phyloP scores from a whole-genome alignment of 495 filamentous ascomycete species.

The Aspergillus funiculosus region DNA sequence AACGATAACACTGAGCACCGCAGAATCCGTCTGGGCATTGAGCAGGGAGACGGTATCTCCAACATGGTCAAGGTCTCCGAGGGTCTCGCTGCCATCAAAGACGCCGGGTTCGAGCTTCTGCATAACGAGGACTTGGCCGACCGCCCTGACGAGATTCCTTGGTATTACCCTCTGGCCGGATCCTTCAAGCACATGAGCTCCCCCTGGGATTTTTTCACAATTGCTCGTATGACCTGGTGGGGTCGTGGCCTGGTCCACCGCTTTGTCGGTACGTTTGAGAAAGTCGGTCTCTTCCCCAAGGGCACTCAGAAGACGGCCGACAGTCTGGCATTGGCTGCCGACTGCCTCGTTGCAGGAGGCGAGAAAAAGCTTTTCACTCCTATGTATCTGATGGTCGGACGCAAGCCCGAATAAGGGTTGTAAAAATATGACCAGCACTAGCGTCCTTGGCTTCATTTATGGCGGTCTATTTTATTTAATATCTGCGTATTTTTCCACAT shows the following conservation, averaged over 20 bases:
- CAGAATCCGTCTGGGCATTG: constrained; percentile 88
- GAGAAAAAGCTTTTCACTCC: constrained; percentile 94
- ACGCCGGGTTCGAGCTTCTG: constrained; percentile 79
- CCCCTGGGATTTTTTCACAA: constrained; percentile 73
- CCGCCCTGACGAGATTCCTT: constrained; percentile 70
- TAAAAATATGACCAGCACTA: constrained; percentile 14
- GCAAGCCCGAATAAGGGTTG: constrained; percentile 63
- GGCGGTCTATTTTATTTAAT: constrained; percentile 24
- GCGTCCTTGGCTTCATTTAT: constrained; percentile 13
- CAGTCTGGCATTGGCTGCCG: constrained; percentile 73
- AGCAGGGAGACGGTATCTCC: constrained; percentile 94
- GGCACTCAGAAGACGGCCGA: constrained; percentile 97
- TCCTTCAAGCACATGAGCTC: constrained; percentile 76
- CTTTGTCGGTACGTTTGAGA: constrained; percentile 75
- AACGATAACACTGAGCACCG: constrained; percentile 83
- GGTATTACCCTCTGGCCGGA: constrained; percentile 92
- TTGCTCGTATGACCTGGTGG: constrained; percentile 84
- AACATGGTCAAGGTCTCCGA: constrained; percentile 95
- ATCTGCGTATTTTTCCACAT: neutral
- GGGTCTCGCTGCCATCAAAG: constrained; percentile 77
- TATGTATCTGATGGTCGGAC: constrained; percentile 97
- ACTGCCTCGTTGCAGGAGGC: constrained; percentile 84
- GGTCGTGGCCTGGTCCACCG: constrained; percentile 71
- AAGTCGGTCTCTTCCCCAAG: constrained; percentile 63
- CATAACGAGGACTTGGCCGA: constrained; percentile 88